Evolutionary conservation across 2,329 filamentous ascomycete species (phyloP).

Genomic region (Penicillium sp.): DNA sequence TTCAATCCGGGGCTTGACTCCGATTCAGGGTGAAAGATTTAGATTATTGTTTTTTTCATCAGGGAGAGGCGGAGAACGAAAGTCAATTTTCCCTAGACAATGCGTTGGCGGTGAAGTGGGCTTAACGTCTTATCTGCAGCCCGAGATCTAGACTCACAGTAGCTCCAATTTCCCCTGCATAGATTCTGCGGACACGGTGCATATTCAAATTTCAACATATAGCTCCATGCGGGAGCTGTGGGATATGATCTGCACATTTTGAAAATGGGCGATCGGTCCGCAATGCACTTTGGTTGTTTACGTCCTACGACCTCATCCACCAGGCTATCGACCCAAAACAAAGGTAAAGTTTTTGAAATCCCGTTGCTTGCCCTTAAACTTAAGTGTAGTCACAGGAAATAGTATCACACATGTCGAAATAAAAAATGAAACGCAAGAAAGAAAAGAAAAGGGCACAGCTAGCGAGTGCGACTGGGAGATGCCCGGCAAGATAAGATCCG

Average conservation of each 20-base stretch:
- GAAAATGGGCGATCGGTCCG: neutral
- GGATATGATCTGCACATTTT: neutral
- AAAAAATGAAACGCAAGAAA: neutral
- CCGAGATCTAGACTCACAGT: neutral
- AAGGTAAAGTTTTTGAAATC: neutral
- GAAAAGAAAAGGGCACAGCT: neutral
- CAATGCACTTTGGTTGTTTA: neutral
- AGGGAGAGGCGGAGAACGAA: neutral
- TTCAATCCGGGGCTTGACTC: neutral
- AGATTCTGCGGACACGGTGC: neutral
- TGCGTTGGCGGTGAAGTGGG: neutral
- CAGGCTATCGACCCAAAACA: neutral
- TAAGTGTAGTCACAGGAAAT: neutral
- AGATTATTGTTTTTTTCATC: neutral
- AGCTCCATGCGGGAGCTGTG: neutral
- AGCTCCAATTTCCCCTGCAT: neutral
- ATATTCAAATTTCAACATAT: neutral
- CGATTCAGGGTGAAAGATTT: neutral
- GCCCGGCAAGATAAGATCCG: neutral
- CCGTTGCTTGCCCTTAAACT: neutral
- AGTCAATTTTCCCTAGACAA: neutral
- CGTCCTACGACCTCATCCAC: neutral
- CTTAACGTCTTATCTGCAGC: neutral
- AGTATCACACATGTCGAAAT: neutral
- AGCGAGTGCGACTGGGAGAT: neutral